Base-by-base conservation (phyloP, 768 basidiomycete genomes). In the Leucosporidium creatinivorum region DNA sequence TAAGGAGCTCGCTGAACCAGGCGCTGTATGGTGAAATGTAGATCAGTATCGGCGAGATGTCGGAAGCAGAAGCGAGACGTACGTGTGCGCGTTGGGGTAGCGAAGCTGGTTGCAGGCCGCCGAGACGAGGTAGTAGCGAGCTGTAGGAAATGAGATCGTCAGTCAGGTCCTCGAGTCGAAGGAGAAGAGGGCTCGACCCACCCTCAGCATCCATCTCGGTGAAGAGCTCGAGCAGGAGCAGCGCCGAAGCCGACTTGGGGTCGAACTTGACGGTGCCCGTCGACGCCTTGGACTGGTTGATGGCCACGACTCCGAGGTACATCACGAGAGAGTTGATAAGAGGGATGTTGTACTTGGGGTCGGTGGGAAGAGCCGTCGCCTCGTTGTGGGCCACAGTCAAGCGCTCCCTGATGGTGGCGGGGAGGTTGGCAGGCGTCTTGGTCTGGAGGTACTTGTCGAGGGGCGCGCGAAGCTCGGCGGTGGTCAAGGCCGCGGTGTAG, bases 21-120 rank as follows among this genome's bases (percentile, higher is more conserved):
- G 91, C 89, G 59, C 94, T 99, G 82, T 99, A 96, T 15, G 93
- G 90, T 75, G 93, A 96, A 39, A 94, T 94, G 82, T 93, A 97
- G 76, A 94, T 89, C 72, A 98, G 81, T 77, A 51, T 51, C 21
- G 25, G 15, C 23, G 23, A n/a, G 8, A 8, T 6, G 21, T 9
- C 6, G 7, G 21, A 51, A 13, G 21, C 21, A n/a, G 12, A 13
- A 25, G 25, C 15, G n/a, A 28, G 26, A n/a, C 36, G 78, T 92
- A 89, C 61, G 94, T 99, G 82, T 98, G 94, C 18, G 94, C 92
- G 76, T 93, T 97, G 44, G 96, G 94, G 83, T 94, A 98, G 75
- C 96, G 90, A 70, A 99, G 82, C 77, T 98, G 94, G 74, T 93
- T 84, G 54, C 91, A 89, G 78, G 94, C 87, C n/a, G 93, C 86